A percentile compares a stretch with the other conserved stretches of the same genome.
Evolutionary conservation across 169 alveolate species (phyloP).

Genomic region (Plasmodium gonderi): DNA sequence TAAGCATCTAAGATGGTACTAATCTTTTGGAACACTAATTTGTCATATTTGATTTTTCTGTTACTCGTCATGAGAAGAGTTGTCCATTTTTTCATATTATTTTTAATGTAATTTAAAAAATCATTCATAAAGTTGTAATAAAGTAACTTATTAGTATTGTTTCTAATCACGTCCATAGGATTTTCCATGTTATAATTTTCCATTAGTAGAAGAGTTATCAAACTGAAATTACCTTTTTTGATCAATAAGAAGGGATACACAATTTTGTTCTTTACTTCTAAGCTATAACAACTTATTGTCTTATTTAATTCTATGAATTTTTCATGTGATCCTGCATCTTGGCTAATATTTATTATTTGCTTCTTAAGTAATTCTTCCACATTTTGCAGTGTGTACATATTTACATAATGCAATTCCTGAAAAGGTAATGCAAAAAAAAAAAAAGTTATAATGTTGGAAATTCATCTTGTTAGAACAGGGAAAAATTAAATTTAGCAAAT

Average conservation of each 20-base stretch:
- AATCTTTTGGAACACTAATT: not conserved
- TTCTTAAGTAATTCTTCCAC: constrained; percentile 13
- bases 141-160: constrained; percentile 13
- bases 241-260: constrained; percentile 8
- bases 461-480: not conserved
- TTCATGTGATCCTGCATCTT: not conserved
- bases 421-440: not conserved
- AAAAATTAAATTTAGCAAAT: too few species aligned
- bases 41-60: not conserved
- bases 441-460: not conserved
- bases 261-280: constrained; percentile 22
- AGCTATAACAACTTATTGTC: constrained; percentile 2
- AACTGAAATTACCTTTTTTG: not conserved
- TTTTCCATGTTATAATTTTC: not conserved
- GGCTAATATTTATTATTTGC: constrained; percentile 17
- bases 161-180: not conserved
- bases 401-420: constrained; percentile 15
- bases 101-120: constrained; percentile 19
- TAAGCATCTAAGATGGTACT: not conserved
- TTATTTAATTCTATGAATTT: constrained; percentile 15
- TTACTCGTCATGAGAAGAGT: not conserved
- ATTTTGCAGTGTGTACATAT: not conserved
- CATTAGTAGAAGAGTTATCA: constrained; percentile 10
- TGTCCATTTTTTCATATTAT: not conserved
- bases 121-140: constrained; percentile 38